Evolutionary conservation across 1,284 basidiomycete species (phyloP), one percentile per base, ranked within the genome.

Genomic region (Trichosporon sp.): DNA sequence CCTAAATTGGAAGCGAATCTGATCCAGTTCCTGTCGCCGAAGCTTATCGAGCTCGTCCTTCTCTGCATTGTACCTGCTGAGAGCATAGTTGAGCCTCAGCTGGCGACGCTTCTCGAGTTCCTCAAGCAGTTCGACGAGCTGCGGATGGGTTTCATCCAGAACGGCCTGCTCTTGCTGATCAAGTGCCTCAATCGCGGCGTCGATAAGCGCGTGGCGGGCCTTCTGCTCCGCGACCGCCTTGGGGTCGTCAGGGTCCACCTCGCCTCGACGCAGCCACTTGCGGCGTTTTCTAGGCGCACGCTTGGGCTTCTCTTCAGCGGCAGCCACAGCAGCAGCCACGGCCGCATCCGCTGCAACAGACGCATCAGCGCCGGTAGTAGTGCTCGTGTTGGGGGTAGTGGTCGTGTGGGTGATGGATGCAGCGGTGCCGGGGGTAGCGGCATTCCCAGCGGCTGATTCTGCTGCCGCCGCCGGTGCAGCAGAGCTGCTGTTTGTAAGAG

Each of bases 161-260:
- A 77, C 58, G 31, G 64, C 54, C 25, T 72, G 57, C 54, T 69
- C 69, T 57, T 78, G 75, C 58, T 67, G 58, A 25, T 76, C 69
- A 5, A 78, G 70, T 19, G 68, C 67, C 19, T 58, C 68, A 29
- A 77, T 65, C 5, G 77, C 75, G 54, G 60, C 61, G 63, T 69
- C 65, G 32, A 69, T 69, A 9, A 63, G 59, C 4, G 65, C 68
- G 40, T 65, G 65, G 23, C 65, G 68, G 21, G 65, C 68, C 58
- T 64, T 66, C 52, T 77, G 77, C 29, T 67, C 66, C 11, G 77
- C 77, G 7, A 78, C 75, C 1, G 77, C 77, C 14, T 74, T 65
- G 10, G 64, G 69, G 61, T 78, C 77, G 56, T 78, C 75, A 1
- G 76, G 75, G 65, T 78, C 77, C n/a, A 78, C 77, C 65, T 78